These are phyloP conservation scores for Cladobotryum protrusum DNA, from an alignment of 2,329 filamentous ascomycete species.

Conservation along the genomic window DNA sequence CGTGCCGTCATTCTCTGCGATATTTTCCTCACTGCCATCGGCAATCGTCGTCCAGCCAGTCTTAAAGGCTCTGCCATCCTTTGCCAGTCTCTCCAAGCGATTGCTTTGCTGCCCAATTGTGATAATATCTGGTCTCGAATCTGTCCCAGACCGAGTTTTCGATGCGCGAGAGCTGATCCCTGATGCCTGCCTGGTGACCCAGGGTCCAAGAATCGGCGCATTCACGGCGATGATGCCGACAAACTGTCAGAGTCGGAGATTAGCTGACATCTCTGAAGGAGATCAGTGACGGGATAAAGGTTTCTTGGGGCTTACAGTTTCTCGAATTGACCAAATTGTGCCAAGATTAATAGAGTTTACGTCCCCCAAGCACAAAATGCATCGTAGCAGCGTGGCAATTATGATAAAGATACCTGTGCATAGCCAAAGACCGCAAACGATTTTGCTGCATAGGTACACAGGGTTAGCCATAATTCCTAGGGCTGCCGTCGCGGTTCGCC, in stretches of 20 bases:
- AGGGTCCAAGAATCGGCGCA: slow-evolving; percentile 19
- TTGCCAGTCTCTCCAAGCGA: slow-evolving; percentile 13
- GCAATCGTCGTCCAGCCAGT: slow-evolving; percentile 19
- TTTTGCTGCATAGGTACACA: slow-evolving; percentile 14
- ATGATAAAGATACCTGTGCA: slow-evolving; percentile 20
- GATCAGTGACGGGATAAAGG: neutral
- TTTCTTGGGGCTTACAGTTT: slow-evolving; percentile 14
- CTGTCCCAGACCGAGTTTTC: neutral
- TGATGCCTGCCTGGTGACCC: slow-evolving; percentile 16
- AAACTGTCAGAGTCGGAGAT: slow-evolving; percentile 11
- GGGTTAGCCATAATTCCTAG: too few relatives aligned
- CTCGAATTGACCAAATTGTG: slow-evolving; percentile 22
- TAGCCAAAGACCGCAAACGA: slow-evolving; percentile 18
- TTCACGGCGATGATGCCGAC: slow-evolving; percentile 21
- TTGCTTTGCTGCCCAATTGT: slow-evolving; percentile 17
- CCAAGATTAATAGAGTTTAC: slow-evolving; percentile 17
- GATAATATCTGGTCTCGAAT: slow-evolving; percentile 8
- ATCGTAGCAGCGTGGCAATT: slow-evolving; percentile 19
- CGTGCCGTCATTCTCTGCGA: slow-evolving; percentile 2
- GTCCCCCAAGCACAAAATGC: slow-evolving; percentile 17
- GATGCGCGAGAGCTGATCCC: slow-evolving; percentile 5
- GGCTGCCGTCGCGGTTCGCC: too few relatives aligned
- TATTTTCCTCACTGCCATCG: slow-evolving; percentile 16
- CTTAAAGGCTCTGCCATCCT: slow-evolving; percentile 11
- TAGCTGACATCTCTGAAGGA: neutral